Base-by-base conservation (phyloP, 225 moss, liverwort and hornwort genomes). In the Straminergon stramineum region DNA sequence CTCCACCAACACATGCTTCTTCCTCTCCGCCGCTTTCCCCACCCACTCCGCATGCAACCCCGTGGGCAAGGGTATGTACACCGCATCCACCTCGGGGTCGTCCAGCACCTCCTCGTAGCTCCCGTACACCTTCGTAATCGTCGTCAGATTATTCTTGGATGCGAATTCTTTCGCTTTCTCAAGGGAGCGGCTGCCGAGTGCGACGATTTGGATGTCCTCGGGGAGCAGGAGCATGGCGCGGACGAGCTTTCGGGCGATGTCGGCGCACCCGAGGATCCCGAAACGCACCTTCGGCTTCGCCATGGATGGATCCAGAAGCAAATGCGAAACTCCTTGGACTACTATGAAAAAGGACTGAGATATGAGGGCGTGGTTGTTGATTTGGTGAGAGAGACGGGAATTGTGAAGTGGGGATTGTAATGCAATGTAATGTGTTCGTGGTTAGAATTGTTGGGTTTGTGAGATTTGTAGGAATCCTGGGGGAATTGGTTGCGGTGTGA, bases 1-100 rank as follows among this genome's bases (percentile, higher is more conserved):
- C 92, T 95, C 95, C 90, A 95, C 17, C 77, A 95, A 30, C 48
- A 95, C 92, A 30, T 95, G 95, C 66, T 95, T 95, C 89, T 87
- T 84, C 88, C 84, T 79, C 70, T 87, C 84, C 17, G 94, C 95
- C 52, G 94, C 94, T 78, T 94, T 94, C 61, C 66, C 71, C 19
- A 91, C 95, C 95, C 95, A 95, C 75, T 95, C 93, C 87, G 89
- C 27, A 31, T 95, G 95, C 66, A 95, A 86, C 39, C 91, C 90
- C 37, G 94, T 89, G 30, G 94, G 95, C 61, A 94, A 73, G 2
- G 94, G 95, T 1, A 95, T 86, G 87, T 95, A 95, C 43, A 95
- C 93, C 37, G 92, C 94, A 34, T 95, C 95, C 76, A 94, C 94
- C 39, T 89, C 70, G 10, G 51, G 56, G 23, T 95, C 94, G 27